Base-by-base conservation (phyloP, 1,139 yeast genomes). In the Hemisphaericaspora xylofermentans region DNA sequence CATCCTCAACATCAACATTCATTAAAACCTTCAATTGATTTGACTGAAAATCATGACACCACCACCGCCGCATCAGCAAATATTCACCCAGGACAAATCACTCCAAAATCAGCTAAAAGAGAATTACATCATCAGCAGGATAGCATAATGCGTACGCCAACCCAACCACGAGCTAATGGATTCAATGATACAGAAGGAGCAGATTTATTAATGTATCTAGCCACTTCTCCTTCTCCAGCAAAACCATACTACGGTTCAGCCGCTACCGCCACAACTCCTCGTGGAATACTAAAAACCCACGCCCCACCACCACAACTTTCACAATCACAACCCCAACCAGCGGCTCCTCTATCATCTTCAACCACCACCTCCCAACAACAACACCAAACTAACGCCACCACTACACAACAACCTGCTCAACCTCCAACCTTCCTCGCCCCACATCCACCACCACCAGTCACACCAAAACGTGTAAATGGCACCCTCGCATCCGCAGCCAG, bases 141-240 rank as follows among this genome's bases (percentile, higher is more conserved):
- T 14, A 31, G 48, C n/a, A 49, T 67, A 24, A 62, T 69, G 45
- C 61, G 59, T 34, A 71, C 76, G 3, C 76, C 77, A 2, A 68
- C 72, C 1, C 71, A 67, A 47, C 44, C 56, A 6, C 48, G 52
- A 29, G 21, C 32, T 8, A 42, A 41, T 9, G 26, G 32, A 40
- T 53, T 63, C 51, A 63, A 74, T 42, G 82, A 78, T 44, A 87
- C 83, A 40, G 89, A 84, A 58, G 96, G 95, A 5, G 96, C 95
- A 1, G 94, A 85, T 57, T 65, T 88, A 47, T 71, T 88, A 46
- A 77, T 88, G 80, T 88, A 79, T 58, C 70, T 88, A 52, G 95
- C 95, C 3, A 85, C 94, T 4, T 85, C 95, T 3, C 96, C 96
- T 1, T 84, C 93, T 0, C 88, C 91, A 0, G 82, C 84, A 1